Base-by-base conservation (phyloP, 164 flowering plant genomes). In the Liriodendron chinense region DNA sequence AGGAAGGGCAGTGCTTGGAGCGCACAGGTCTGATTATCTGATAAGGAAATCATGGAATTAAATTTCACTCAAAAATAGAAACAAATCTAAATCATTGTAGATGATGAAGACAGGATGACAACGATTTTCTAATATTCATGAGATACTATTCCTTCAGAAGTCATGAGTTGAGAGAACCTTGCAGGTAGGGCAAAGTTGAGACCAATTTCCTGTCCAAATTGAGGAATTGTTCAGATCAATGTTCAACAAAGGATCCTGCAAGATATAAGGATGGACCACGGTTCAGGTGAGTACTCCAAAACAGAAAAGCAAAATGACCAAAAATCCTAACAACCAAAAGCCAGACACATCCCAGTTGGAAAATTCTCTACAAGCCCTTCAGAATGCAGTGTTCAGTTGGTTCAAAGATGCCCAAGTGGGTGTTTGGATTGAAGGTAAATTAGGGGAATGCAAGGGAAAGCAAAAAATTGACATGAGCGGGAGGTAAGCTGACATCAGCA, bases 171-270 rank as follows among this genome's bases (percentile, higher is more conserved):
- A 71, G 47, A 22, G 80, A 72, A 96, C 98, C 98, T 95, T 95
- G 96, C 99, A 95, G 50, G 96, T 95, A 43, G 98, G 98, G 78
- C 99, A 93, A 28, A 93, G 90, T 79, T 92, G 99, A 82, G 99
- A 93, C 98, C 97, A 96, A 81, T 91, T 92, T 83, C 99, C 96
- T 18, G 78, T 81, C 97, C 94, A 92, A 65, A 76, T 57, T 28
- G 96, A 79, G 67, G 91, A 83, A 75, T 74, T 87, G 84, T 86
- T 86, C 79, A 87, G 67, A 80, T 96, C 94, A 78, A 87, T 82
- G 71, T 82, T 84, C 83, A 96, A 74, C 78, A 92, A 83, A 47
- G 91, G 94, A 79, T 90, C 95, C 99, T 96, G 92, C 75, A 80
- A 77, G 65, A 75, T 24, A 74, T n/a, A 73, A 75, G 2, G 26